Evolutionary conservation across 306 rosid species (phyloP), one percentile per base, ranked within the genome.

Genomic region (Quercus suber): DNA sequence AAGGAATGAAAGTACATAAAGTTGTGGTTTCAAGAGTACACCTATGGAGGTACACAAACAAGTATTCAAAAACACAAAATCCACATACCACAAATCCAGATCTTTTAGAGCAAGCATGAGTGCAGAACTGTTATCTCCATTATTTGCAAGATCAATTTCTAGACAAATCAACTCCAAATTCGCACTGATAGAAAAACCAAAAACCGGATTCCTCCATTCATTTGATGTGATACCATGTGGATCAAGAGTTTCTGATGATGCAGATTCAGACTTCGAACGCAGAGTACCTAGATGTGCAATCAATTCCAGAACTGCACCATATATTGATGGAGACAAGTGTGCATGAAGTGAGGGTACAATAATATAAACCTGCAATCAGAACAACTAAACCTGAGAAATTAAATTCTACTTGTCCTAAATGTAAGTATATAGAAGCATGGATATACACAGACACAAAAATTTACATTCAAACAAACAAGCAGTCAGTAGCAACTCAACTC

Each of bases 281-380:
- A 79, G 15, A 23, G 78, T 60, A 45, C 55, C 70, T 53, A 86
- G 76, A 80, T 86, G 69, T 23, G 82, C 71, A 58, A 81, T 79
- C 75, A 90, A 82, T 83, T 86, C 96, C 79, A 88, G 55, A 76
- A 85, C 73, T 45, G 90, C 88, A 68, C 84, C 90, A 86, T 85
- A 91, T 65, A 86, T 85, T 52, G 94, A 76, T 45, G 95, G 90
- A 74, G 98, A 92, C 61, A 95, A 79, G 84, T 85, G 84, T 63
- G 85, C 89, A 74, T 78, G 82, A 52, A 95, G 82, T 75, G 91
- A 82, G 73, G 88, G 84, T 53, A 83, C 60, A 69, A 56, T 60
- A 60, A 90, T 51, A 82, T 69, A 81, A 73, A 86, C 98, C 99
- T 95, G 92, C 76, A 82, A 89, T 69, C 18, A 73, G 74, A 84